A percentile compares a stretch with the other conserved stretches of the same genome.
Conservation (phyloP, 2,329 filamentous ascomycete genomes). For the Fusarium sp. region DNA sequence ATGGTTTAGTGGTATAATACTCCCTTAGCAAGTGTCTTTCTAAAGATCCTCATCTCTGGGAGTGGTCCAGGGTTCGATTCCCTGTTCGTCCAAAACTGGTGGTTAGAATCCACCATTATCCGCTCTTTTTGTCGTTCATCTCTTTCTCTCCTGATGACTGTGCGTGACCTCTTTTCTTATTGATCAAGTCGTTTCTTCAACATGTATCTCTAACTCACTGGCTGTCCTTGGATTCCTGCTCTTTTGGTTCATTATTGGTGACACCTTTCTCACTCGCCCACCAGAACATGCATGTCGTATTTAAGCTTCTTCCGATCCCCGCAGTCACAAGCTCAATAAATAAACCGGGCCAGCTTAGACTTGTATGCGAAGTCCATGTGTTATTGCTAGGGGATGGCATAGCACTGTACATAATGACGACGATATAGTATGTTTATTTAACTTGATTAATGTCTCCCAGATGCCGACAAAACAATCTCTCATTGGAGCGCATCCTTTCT, state of each 20-base stretch:
- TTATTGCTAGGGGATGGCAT: neutral
- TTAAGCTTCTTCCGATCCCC: neutral
- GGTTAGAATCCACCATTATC: constrained; percentile 17
- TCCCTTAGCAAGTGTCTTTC: constrained; percentile 17
- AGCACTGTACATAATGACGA: neutral
- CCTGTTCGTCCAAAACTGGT: constrained; percentile 27
- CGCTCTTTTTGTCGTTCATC: neutral
- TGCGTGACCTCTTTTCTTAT: too few species aligned
- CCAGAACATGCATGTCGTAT: too few species aligned
- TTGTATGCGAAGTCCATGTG: neutral
- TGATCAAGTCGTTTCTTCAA: neutral
- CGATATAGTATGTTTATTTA: neutral
- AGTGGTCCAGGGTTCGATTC: constrained; percentile 36
- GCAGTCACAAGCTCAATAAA: neutral
- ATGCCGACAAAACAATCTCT: neutral
- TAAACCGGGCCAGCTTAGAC: too few species aligned
- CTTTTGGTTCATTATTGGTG: too few species aligned
- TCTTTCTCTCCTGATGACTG: too few species aligned
- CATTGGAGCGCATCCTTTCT: constrained; percentile 17
- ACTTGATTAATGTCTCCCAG: neutral
- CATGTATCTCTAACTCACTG: too few species aligned
- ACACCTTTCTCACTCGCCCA: too few species aligned
- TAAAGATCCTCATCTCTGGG: neutral
- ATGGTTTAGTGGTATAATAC: constrained; percentile 22
- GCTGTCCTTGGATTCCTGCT: too few species aligned